These are phyloP conservation scores for Firmiana major DNA, from an alignment of 345 rosid genomes.

Conservation along the genomic window DNA sequence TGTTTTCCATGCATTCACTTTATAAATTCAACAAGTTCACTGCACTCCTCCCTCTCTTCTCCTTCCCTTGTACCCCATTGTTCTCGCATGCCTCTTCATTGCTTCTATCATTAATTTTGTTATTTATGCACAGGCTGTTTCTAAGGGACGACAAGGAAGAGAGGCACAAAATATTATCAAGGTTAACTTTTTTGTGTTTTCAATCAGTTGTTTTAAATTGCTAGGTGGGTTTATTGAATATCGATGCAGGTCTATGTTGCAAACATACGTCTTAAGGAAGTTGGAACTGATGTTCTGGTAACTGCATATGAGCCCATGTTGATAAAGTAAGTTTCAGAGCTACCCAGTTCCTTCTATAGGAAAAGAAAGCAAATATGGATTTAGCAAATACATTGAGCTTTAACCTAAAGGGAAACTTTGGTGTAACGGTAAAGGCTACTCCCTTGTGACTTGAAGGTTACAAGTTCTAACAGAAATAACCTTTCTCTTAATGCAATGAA, in stretches of 20 bases:
- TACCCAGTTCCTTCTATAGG: not conserved
- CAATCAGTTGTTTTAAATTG: conserved; percentile 14
- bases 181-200: conserved; percentile 37
- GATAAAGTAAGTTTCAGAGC: conserved; percentile 51
- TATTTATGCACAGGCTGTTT: conserved; percentile 44
- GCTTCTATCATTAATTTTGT: conserved; percentile 9
- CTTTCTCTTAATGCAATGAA: no score
- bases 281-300: conserved; percentile 66
- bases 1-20: not conserved
- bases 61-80: not conserved
- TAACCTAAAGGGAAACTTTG: no score
- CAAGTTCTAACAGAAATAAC: no score
- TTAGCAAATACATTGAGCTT: not conserved
- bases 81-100: not conserved
- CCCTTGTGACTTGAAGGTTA: no score
- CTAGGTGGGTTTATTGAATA: not conserved
- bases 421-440: no score
- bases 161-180: conserved; percentile 77
- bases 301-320: conserved; percentile 65
- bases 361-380: not conserved
- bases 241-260: conserved; percentile 69
- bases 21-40: not conserved
- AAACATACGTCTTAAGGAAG: conserved; percentile 72
- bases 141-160: conserved; percentile 91
- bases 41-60: not conserved